phyloP scores from a whole-genome alignment of 169 alveolate species.

The Plasmodium gonderi region DNA sequence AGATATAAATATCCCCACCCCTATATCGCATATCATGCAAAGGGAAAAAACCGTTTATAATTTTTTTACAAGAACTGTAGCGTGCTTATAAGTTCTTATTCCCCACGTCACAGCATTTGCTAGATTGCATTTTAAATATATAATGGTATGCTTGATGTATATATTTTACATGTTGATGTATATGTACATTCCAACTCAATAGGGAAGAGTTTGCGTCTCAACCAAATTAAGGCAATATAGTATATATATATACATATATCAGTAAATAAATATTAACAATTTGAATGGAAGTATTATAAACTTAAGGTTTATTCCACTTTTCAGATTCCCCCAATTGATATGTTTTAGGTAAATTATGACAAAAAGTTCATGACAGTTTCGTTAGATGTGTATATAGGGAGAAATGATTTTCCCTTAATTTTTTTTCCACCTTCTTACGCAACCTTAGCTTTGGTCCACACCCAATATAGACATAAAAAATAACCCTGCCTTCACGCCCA shows the following conservation, averaged over 20 bases:
- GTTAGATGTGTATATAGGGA: background rate
- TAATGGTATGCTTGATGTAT: background rate
- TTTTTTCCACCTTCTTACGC: background rate
- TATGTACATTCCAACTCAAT: background rate
- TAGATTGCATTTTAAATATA: background rate
- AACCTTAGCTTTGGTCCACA: background rate
- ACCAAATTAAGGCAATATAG: background rate
- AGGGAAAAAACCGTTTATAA: background rate
- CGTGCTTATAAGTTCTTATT: background rate
- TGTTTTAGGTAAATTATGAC: background rate
- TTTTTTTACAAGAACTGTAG: background rate
- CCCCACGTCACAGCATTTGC: background rate
- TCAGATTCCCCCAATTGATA: background rate
- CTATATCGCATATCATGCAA: background rate
- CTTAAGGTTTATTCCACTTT: background rate
- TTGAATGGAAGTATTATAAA: background rate
- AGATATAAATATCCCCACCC: background rate
- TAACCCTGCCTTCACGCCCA: background rate
- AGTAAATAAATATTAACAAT: background rate
- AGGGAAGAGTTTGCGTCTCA: background rate
- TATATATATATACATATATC: background rate
- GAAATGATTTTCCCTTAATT: background rate
- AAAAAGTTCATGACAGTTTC: background rate
- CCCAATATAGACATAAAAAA: background rate
- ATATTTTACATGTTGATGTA: background rate